Base-by-base conservation (phyloP, 768 basidiomycete species). In the Steccherinum ochraceum region DNA sequence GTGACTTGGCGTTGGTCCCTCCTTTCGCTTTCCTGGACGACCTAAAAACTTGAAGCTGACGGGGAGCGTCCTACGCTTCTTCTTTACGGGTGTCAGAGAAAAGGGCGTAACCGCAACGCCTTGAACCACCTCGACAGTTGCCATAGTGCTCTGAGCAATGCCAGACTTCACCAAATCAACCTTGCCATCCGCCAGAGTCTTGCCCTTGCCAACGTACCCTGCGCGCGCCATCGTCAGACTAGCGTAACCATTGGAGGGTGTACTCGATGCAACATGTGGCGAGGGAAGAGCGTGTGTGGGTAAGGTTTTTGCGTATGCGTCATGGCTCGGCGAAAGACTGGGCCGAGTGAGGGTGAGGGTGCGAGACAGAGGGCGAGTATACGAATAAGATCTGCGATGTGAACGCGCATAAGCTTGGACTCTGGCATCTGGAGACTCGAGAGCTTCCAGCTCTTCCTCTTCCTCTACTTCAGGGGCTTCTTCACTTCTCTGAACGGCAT, bases 141-240 rank as follows among this genome's bases (percentile, higher is more conserved):
- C 86, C 92, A 96, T 94, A 3, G 87, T 91, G 4, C 83, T 84
- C 63, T 90, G 87, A 5, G 91, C 92, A 11, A 90, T 69, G 3
- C 92, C 90, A 16, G 83, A 78, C 11, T 77, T 75, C 1, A 88
- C 83, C 40, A 92, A 70, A 66, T 95, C 89, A 13, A 93, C 68
- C 45, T 73, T 77, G 2, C 82, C 77, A 46, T 77, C 70, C 4
- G 57, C 64, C 2, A 63, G 60, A 12, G 69, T 67, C 62, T 64
- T 65, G 2, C 73, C 65, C 35, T 68, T 61, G 5, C 70, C 69
- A n/a, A 59, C 60, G 56, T 74, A 75, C 1, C 67, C 69, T 1
- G 77, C 76, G 19, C 69, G 68, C 2, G 78, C 76, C 2, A 79
- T 64, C 0, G 72, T 66, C 26, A 79, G 69, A 20, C 70, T 67